These are phyloP conservation scores for Pseudocohnilembus persalinus DNA, from an alignment of 169 alveolate species.

Conservation along the genomic window DNA sequence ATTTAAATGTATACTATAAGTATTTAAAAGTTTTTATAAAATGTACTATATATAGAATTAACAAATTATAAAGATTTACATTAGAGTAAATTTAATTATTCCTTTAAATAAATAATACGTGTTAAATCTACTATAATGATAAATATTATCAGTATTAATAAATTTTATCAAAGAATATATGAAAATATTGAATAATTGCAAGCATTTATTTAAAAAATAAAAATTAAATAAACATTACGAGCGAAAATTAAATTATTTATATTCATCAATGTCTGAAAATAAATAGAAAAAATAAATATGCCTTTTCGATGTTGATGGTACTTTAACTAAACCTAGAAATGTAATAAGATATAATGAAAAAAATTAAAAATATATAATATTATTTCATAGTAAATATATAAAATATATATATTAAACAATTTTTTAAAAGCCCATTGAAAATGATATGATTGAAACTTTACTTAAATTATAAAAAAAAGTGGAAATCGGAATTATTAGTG, in stretches of 20 bases:
- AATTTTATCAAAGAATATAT: too few species aligned
- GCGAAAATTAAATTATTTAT: neutral
- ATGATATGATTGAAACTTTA: slow-evolving; percentile 73
- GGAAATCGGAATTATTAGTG: slow-evolving; percentile 85
- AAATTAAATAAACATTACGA: neutral
- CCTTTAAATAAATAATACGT: too few species aligned
- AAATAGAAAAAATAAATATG: neutral
- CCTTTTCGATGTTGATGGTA: slow-evolving; percentile 93
- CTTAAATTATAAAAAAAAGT: slow-evolving; percentile 41
- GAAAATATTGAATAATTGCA: too few species aligned
- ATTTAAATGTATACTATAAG: too few species aligned
- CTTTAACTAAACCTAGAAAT: slow-evolving; percentile 86
- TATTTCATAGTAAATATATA: neutral
- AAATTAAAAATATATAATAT: too few species aligned
- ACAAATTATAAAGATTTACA: too few species aligned
- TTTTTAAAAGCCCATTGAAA: slow-evolving; percentile 55
- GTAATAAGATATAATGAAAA: neutral
- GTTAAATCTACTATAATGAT: too few species aligned
- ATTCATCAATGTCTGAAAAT: neutral
- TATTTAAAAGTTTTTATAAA: too few species aligned
- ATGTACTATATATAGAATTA: too few species aligned
- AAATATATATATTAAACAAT: neutral
- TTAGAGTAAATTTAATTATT: too few species aligned
- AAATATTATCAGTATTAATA: too few species aligned
- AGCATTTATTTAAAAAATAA: neutral